Evolutionary conservation across 75 land plant genomes (phyloP), one percentile per base, ranked within the genome.

Genomic region (Pinus albicaulis): DNA sequence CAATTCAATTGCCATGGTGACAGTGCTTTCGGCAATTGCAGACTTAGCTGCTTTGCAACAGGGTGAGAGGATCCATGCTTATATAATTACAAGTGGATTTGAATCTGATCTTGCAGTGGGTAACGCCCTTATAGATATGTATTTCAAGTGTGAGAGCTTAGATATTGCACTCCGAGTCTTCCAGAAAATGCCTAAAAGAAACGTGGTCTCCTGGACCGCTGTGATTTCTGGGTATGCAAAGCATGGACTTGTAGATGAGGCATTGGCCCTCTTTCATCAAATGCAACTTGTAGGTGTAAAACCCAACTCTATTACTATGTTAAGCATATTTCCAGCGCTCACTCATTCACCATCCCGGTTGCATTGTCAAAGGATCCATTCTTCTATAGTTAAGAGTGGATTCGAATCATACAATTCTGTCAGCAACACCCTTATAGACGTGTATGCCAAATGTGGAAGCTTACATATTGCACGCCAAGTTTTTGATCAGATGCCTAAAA

Each of bases 121-220:
- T 3, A 82, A 81, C 74, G 77, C 92, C 7, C 81, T 92, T 34
- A 77, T 83, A 57, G 86, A 88, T 41, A 88, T 92, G 92, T 92
- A 90, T 76, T 84, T 88, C 48, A 92, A 88, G 71, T 92, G 92
- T 76, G 86, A 87, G 44, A 56, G 81, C 69, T 25, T 92, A 31
- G 81, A 79, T 52, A 86, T 84, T 34, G 83, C 92, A 23, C 79
- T 36, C 56, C 22, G 56, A 58, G 70, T 90, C 19, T 92, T 92
- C 72, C 61, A 56, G 11, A 31, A 63, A 69, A 78, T 83, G 71
- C 81, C 52, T 15, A 73, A 82, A 56, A 82, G 64, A 61, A 88
- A 88, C 56, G 65, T 64, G 24, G 84, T 88, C 31, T 79, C 89
- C 31, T 90, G 89, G 93, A 80, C 85, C 26, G 85, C 86, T 23